Base-by-base conservation (phyloP, 192 early-diverging fungal genomes). In the Entomortierella lignicola region DNA sequence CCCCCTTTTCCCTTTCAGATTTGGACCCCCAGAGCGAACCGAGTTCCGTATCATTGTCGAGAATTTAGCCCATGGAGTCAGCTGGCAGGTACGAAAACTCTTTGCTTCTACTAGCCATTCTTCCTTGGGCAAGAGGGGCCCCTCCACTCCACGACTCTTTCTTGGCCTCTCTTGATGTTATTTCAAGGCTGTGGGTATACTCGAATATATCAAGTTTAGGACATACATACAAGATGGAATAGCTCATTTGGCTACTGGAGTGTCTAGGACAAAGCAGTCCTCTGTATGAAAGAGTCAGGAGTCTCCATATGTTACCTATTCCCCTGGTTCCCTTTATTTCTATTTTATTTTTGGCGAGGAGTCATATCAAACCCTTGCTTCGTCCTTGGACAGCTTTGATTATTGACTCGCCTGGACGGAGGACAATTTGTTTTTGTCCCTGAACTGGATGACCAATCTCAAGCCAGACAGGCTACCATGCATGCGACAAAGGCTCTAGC, bases 21-120 rank as follows among this genome's bases (percentile, higher is more conserved):
- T 70, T 37, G 70, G 71, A 13, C 82, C 82, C 13, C 82, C 82
- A 25, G 75, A 83, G 70, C 63, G 82, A 70, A 85, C 87, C 27
- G 88, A 91, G 57, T 90, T 89, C 77, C 89, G 93, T 34, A 73
- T 96, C 39, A 85, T 93, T 55, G 91, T 96, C 17, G 93, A 94
- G 57, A 93, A 93, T 67, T 71, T 96, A 70, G 90, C 94, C 44
- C 88, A 91, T 60, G 86, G 91, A 31, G 89, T 90, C 69, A 91
- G 87, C 82, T 95, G 94, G 94, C 94, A 95, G 89, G 91, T 90
- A 87, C 30, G 57, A 60, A 25, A 60, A 66, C 43, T 29, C 44
- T 59, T 42, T 21, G 6, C 44, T 61, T 62, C 44, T 43, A 47
- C 44, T 54, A 27, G 52, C 27, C 52, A 13, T 12, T 47, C 15